Base-by-base conservation (phyloP, 345 rosid genomes). In the Hypericum androsaemum region DNA sequence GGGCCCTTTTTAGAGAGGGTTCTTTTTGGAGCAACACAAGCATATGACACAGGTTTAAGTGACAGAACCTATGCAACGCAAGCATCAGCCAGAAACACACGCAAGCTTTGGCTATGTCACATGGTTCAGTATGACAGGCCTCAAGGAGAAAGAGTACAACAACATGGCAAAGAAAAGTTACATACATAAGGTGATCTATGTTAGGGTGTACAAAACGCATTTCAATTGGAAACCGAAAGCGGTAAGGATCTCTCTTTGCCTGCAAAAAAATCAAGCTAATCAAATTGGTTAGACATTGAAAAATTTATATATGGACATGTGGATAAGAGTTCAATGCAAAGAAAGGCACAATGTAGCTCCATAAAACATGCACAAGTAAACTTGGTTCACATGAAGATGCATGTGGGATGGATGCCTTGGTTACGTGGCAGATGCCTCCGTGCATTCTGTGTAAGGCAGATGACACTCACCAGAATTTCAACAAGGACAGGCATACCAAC, bases 201-300 rank as follows among this genome's bases (percentile, higher is more conserved):
- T 87, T 87, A 43, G 96, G 98, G 64, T 77, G 67, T 46, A 87
- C 87, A 43, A 90, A 81, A 43, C 94, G 94, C 95, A 90, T 64
- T 71, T 90, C 98, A 52, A 90, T 74, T 7, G 96, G 98, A 79
- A 87, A 90, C 52, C 95, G 79, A 65, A 80, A 90, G 54, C 89
- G 76, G 67, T 84, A 79, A 54, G 98, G 96, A 74, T 90, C 96
- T 55, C 92, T 69, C 74, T 90, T 90, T 57, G 92, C 98, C 96
- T 90, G 82, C 66, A 64, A 62, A 48, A 59, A 6, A 62, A 16
- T 35, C 12, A 55, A 59, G 50, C 15, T 38, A 54, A 47, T 62
- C 37, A 64, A 54, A 37, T 17, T 38, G 10, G 41, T 49, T 13
- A 53, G 56, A 50, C 41, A 36, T 22, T 14, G 43, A 59, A 46